A percentile compares a stretch with the other conserved stretches of the same genome.
These are phyloP conservation scores for Salvia hispanica DNA, from an alignment of 257 asterid genomes.

Conservation along the genomic window DNA sequence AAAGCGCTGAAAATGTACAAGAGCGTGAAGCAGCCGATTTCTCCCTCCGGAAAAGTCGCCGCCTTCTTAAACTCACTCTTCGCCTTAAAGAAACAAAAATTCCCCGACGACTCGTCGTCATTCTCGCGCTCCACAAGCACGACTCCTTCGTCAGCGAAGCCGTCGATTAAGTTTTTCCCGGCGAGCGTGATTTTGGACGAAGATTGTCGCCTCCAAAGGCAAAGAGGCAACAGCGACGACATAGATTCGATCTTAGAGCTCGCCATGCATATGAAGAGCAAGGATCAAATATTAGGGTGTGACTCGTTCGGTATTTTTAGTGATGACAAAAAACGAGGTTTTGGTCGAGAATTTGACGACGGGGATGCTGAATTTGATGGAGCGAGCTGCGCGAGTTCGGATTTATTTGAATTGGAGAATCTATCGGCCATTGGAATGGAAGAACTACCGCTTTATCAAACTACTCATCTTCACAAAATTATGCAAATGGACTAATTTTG, in stretches of 20 bases:
- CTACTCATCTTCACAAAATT: constrained; percentile 54
- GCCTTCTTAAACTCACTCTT: constrained; percentile 68
- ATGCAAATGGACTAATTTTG: constrained; percentile 52
- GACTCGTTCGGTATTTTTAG: constrained; percentile 14
- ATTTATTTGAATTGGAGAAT: constrained; percentile 75
- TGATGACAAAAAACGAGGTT: constrained; percentile 18
- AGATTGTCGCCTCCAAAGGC: constrained; percentile 37
- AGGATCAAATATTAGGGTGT: neutral
- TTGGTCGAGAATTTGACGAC: constrained; percentile 33
- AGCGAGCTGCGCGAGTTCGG: constrained; percentile 68
- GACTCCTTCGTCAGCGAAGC: constrained; percentile 44
- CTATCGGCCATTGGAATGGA: constrained; percentile 61
- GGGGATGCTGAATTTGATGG: constrained; percentile 45
- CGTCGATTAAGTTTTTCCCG: constrained; percentile 64
- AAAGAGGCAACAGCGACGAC: neutral
- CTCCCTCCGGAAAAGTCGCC: constrained; percentile 73
- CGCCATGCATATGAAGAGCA: constrained; percentile 46
- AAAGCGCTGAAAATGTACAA: constrained; percentile 68
- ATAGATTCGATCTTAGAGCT: constrained; percentile 34
- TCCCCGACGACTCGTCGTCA: constrained; percentile 46
- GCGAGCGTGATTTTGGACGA: constrained; percentile 42
- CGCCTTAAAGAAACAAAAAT: constrained; percentile 54
- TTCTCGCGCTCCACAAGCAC: constrained; percentile 68
- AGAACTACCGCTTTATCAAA: constrained; percentile 75
- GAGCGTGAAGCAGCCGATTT: constrained; percentile 76